Percentiles rank a stretch among this genome's conserved stretches.
Evolutionary conservation across 768 basidiomycete genomes (phyloP).

Genomic region (Psilocybe cyanescens): DNA sequence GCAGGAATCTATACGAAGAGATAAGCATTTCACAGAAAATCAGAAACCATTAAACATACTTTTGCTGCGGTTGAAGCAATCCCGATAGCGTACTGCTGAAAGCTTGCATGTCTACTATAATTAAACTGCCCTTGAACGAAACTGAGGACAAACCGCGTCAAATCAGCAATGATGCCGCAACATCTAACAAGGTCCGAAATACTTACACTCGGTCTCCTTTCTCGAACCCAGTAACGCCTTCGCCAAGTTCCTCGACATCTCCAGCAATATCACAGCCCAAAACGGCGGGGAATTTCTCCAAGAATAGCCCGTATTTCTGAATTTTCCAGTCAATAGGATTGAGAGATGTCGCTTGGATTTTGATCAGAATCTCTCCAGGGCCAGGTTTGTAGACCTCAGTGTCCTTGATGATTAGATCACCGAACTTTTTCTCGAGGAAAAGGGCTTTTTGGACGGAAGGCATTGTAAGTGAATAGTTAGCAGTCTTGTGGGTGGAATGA

Average conservation of each 20-base stretch:
- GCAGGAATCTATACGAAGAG: conserved; percentile 32
- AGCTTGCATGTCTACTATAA: conserved; percentile 36
- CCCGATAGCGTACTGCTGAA: conserved; percentile 49
- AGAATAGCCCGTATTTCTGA: conserved; percentile 39
- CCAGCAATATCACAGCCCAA: conserved; percentile 53
- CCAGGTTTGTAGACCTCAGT: conserved; percentile 46
- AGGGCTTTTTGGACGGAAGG: conserved; percentile 30
- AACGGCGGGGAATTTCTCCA: conserved; percentile 47
- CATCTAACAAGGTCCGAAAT: not conserved
- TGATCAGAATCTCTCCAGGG: conserved; percentile 51
- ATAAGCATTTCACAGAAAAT: not conserved
- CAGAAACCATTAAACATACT: conserved; percentile 22
- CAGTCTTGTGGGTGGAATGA: not conserved
- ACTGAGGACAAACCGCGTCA: conserved; percentile 22
- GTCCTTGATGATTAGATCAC: conserved; percentile 32
- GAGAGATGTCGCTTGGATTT: conserved; percentile 48
- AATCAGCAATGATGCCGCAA: too few species aligned
- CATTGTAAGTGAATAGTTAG: not conserved
- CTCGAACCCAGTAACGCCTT: conserved; percentile 48
- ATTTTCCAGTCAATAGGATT: conserved; percentile 62
- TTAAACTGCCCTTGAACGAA: conserved; percentile 42
- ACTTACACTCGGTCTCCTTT: conserved; percentile 56
- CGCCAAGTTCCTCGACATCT: conserved; percentile 51
- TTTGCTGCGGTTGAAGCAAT: conserved; percentile 43
- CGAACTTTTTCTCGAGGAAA: conserved; percentile 25